A percentile compares a stretch with the other conserved stretches of the same genome.
These are phyloP conservation scores for Centrapalus pauciflorus DNA, from an alignment of 129 eudicot genomes.

Conservation along the genomic window DNA sequence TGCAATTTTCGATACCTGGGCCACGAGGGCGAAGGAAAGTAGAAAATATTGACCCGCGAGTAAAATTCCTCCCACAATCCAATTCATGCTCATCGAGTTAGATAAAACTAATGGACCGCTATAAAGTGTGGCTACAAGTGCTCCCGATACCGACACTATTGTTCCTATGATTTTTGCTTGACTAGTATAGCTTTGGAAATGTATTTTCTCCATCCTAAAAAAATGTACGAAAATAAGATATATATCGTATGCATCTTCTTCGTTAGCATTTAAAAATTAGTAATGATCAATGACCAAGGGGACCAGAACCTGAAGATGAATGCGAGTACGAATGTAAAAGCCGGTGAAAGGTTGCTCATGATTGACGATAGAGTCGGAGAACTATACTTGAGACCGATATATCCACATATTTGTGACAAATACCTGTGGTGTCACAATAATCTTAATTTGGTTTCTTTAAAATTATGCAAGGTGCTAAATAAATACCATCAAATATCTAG, in stretches of 20 bases:
- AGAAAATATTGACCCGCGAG: constrained; percentile 25
- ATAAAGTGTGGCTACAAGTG: constrained; percentile 26
- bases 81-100: constrained; percentile 7
- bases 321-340: constrained; percentile 52
- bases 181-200: constrained; percentile 20
- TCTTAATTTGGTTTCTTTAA: no score
- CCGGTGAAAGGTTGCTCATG: constrained; percentile 59
- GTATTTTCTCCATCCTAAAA: constrained; percentile 31
- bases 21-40: constrained; percentile 23
- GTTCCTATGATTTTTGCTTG: constrained; percentile 39
- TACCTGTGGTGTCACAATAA: constrained; percentile 18
- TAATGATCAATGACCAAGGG: not conserved
- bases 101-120: constrained; percentile 26
- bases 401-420: constrained; percentile 25
- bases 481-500: no score
- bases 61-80: constrained; percentile 31
- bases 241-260: not conserved
- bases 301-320: constrained; percentile 48
- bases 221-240: not conserved
- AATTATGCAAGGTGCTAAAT: no score
- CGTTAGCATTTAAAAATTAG: not conserved
- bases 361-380: constrained; percentile 63
- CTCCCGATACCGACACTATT: constrained; percentile 34
- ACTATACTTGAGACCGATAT: constrained; percentile 34
- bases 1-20: constrained; percentile 24